These are phyloP conservation scores for Pseudogymnoascus sp. DNA, from an alignment of 2,329 filamentous ascomycete species.

Conservation along the genomic window DNA sequence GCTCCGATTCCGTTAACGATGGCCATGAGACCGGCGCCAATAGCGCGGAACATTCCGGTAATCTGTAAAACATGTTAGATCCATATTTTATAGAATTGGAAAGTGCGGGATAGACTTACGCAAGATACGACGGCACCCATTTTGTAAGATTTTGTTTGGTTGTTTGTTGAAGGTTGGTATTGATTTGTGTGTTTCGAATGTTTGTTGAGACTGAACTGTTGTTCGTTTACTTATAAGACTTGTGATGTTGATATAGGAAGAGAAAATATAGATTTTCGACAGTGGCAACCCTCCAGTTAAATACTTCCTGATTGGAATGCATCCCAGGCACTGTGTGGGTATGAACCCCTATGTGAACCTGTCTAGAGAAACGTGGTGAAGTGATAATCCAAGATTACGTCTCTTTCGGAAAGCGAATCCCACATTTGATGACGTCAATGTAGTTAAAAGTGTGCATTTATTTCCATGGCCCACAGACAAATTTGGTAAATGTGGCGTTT, in stretches of 20 bases:
- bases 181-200: constrained; percentile 10
- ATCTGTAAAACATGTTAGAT: constrained; percentile 22
- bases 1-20: constrained; percentile 45
- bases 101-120: constrained; percentile 19
- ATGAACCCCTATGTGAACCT: constrained; percentile 1
- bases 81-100: neutral
- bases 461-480: neutral
- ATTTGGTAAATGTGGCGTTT: neutral
- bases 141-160: constrained; percentile 20
- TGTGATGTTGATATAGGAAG: constrained; percentile 4
- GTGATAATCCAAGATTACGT: neutral
- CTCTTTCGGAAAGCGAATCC: neutral
- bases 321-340: neutral
- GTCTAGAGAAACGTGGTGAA: neutral
- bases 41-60: constrained; percentile 25
- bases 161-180: constrained; percentile 12
- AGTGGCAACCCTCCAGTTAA: constrained; percentile 3
- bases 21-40: constrained; percentile 33
- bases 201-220: neutral
- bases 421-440: neutral
- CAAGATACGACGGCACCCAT: constrained; percentile 32
- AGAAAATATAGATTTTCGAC: neutral
- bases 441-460: neutral
- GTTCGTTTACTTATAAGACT: neutral
- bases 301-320: neutral